phyloP scores from a whole-genome alignment of 441 rosid species.

The Syzygium syzygioides region DNA sequence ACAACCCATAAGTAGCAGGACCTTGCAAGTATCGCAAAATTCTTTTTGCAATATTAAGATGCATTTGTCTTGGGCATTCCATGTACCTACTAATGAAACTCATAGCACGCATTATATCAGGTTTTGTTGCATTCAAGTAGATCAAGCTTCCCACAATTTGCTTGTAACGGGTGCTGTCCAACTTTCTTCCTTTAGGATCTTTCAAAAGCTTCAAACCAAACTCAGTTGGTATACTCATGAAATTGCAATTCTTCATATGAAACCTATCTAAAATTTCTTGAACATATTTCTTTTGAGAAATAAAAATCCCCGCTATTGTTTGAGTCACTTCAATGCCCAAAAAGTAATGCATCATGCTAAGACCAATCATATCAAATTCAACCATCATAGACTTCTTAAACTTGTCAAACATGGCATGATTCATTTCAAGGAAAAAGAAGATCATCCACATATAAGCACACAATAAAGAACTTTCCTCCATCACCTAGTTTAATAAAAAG shows the following conservation, averaged over 20 bases:
- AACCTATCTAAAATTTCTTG: neutral
- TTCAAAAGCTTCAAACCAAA: too few relatives aligned
- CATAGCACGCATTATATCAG: accelerated
- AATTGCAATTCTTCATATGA: too few relatives aligned
- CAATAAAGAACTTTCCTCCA: neutral
- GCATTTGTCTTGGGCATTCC: neutral
- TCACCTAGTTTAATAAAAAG: neutral
- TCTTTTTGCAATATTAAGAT: neutral
- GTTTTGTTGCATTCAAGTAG: neutral
- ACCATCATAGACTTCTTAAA: neutral
- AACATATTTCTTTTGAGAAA: neutral
- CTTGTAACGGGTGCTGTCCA: neutral
- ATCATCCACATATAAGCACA: neutral
- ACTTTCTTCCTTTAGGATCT: neutral
- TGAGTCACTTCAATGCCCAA: neutral
- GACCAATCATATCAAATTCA: neutral
- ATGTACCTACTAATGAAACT: neutral
- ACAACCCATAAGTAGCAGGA: accelerated
- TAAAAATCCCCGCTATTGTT: accelerated
- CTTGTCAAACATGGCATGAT: neutral
- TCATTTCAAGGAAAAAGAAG: neutral
- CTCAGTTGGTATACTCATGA: neutral
- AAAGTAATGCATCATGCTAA: neutral
- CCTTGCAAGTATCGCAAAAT: neutral
- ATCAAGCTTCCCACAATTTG: neutral